Conservation (phyloP, 164 flowering plant genomes). For the Nelumbo lutea region DNA sequence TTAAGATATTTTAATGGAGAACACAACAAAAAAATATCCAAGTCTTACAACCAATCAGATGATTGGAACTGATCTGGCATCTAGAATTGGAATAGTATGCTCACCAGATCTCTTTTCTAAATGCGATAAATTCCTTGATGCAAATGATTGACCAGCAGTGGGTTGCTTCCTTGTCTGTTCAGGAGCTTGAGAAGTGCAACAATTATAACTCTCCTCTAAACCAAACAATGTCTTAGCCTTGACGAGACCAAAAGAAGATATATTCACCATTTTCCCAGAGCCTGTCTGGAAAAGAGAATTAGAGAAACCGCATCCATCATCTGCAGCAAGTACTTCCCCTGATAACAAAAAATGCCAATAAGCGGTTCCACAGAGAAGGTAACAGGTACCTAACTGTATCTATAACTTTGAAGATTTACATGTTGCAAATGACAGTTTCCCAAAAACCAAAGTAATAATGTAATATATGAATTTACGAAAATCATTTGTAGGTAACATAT, state of each 20-base stretch:
- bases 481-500: not conserved
- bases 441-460: too few relatives aligned
- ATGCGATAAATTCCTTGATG: slow-evolving; percentile 19
- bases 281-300: slow-evolving; percentile 55
- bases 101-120: slow-evolving; percentile 15
- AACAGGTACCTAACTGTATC: too few relatives aligned
- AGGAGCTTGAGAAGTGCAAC: slow-evolving; percentile 13
- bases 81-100: slow-evolving; percentile 1
- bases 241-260: slow-evolving; percentile 63
- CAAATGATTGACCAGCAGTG: slow-evolving; percentile 7
- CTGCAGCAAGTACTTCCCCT: slow-evolving; percentile 26
- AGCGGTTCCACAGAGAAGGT: too few relatives aligned
- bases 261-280: slow-evolving; percentile 53
- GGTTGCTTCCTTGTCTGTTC: slow-evolving; percentile 9
- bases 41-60: slow-evolving; percentile 10
- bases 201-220: slow-evolving; percentile 34
- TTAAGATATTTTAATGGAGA: not conserved
- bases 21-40: not conserved
- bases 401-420: not conserved
- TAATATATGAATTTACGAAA: not conserved
- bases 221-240: slow-evolving; percentile 74
- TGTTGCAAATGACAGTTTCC: too few relatives aligned
- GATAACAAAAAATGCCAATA: slow-evolving; percentile 1
- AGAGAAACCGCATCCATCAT: slow-evolving; percentile 18
- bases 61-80: slow-evolving; percentile 16